Base-by-base conservation (phyloP, 202 grass and related monocot species). In the Elaeis oleifera region DNA sequence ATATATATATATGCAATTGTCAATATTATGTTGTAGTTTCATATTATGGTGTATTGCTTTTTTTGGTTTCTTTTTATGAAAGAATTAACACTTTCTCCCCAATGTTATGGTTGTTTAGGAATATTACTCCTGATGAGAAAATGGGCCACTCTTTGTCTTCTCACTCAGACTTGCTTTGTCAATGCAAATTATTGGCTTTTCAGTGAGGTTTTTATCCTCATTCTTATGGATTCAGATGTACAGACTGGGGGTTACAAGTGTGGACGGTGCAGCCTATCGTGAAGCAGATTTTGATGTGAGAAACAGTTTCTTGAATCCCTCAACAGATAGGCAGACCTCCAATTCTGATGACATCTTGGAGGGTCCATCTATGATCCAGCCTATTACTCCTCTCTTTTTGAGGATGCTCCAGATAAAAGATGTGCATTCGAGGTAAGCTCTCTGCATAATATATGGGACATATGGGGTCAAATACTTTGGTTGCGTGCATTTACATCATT, bases 171-270 rank as follows among this genome's bases (percentile, higher is more conserved):
- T 99, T 76, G 78, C 80, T 59, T 80, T 89, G 63, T 99, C 73
- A 77, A 99, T 99, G 88, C 88, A 99, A 94, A 99, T 92, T 54
- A 82, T 86, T 72, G 94, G 94, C 68, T 99, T 99, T 83, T 99
- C 94, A 60, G 74, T 92, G 55, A 88, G 94, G 76, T 80, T 99
- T 79, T 79, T 99, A 18, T 99, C 94, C 18, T 87, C 88, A 16
- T 94, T 99, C 77, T 72, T 99, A 71, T 99, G 94, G 94, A 79
- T 94, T 59, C 94, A 99, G 74, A 94, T 99, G 63, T 94, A 99
- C 71, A 86, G 85, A 55, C 69, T 99, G 61, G 94, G 94, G 58
- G 69, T 64, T 24, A 86, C 88, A 53, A 84, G 78, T 19, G 53
- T 68, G 65, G 76, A 71, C 59, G 69, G 21, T 11, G 68, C 78